These are phyloP conservation scores for Tilletia walkeri DNA, from an alignment of 1,284 basidiomycete genomes.

Conservation along the genomic window DNA sequence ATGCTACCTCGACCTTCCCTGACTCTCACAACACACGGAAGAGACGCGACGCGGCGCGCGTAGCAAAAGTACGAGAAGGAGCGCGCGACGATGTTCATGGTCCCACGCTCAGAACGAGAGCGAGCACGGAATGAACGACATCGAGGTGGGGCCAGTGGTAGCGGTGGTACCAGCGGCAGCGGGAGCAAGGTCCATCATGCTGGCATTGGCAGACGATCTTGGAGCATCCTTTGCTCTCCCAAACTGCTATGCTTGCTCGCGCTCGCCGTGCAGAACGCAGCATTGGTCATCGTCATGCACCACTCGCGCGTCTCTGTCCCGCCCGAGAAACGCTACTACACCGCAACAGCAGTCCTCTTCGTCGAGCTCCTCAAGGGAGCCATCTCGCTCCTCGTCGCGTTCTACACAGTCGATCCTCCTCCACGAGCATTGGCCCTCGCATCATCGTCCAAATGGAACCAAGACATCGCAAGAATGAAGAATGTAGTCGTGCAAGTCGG, in stretches of 20 bases:
- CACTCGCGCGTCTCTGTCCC: constrained; percentile 68
- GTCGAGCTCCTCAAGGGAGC: constrained; percentile 87
- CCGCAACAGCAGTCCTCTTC: constrained; percentile 84
- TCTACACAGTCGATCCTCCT: constrained; percentile 14
- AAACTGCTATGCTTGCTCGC: constrained; percentile 70
- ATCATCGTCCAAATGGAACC: not conserved
- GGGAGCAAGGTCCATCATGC: not conserved
- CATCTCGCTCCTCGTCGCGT: constrained; percentile 74
- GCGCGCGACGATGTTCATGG: too few species aligned
- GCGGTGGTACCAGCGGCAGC: too few species aligned
- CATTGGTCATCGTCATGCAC: constrained; percentile 48
- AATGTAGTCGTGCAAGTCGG: not conserved
- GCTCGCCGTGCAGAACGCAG: constrained; percentile 80
- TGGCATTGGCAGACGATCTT: not conserved
- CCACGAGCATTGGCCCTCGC: not conserved
- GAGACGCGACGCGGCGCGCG: too few species aligned
- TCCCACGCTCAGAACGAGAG: too few species aligned
- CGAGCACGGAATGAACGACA: too few species aligned
- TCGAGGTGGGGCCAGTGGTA: too few species aligned
- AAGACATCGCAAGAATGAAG: not conserved
- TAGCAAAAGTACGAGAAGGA: too few species aligned
- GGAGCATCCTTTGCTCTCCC: constrained; percentile 25
- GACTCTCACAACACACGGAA: too few species aligned
- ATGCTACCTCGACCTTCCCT: too few species aligned
- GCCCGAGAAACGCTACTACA: constrained; percentile 65